Evolutionary conservation across 371 early-diverging fungal genomes (phyloP), one percentile per base, ranked within the genome.

Genomic region (Haplosporangium sp.): DNA sequence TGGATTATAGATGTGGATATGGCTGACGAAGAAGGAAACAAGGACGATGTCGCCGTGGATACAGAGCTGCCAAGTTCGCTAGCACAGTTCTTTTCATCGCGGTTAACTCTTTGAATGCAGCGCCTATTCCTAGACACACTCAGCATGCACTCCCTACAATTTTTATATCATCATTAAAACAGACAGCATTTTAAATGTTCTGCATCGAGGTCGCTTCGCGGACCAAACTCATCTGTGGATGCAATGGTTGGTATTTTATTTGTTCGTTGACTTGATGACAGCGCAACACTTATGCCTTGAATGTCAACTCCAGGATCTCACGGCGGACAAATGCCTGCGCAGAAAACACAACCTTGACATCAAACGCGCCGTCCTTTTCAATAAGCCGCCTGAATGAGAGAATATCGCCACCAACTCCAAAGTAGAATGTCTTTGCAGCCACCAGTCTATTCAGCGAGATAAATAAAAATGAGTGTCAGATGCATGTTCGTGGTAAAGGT

Each of bases 341-440:
- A 37, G 89, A 90, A 72, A 84, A 86, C 20, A 90, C 92, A 12
- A 85, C 85, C 54, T 88, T 86, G 29, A 86, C 79, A 37, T 86
- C 83, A 64, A 91, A 77, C 37, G 82, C 85, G 37, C 88, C 87
- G n/a, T 86, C 86, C 50, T 83, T 69, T 12, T 83, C 84, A 55
- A 92, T 90, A 20, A 91, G 73, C 45, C 85, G 73, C 57, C 89
- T 82, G 80, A 97, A 96, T 14, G 89, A 86, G 12, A 90, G 73
- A 29, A 90, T 89, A 36, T 93, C 91, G 11, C 94, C 95, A 42
- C 91, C 90, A 0, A 93, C 90, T 23, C 98, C 97, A 90, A 98
- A 98, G 75, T 98, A 98, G 10, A 92, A 89, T 1, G 94, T 89
- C 74, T 98, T 98, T 47, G 97, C 96, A 10, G 97, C 96, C 12